Percentiles rank a stretch among this genome's conserved stretches.
Conservation (phyloP, 225 moss, liverwort and hornwort species). For the Physcomitrellopsis africana region DNA sequence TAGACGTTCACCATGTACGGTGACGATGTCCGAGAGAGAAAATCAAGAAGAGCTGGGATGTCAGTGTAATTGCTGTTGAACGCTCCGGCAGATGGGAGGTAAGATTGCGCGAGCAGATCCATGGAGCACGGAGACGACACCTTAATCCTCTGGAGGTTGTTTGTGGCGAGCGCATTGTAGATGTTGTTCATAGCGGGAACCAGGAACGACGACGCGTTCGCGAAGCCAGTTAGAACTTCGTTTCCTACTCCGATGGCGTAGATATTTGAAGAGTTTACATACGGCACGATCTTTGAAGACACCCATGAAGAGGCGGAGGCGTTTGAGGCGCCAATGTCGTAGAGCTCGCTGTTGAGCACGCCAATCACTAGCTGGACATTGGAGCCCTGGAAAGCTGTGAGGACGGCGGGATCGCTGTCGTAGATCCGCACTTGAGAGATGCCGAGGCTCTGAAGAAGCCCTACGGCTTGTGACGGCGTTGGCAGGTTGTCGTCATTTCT, state of each 20-base stretch:
- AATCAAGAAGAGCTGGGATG: slow-evolving; percentile 52
- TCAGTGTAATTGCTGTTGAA: slow-evolving; percentile 39
- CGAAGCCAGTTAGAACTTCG: slow-evolving; percentile 39
- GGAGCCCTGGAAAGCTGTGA: slow-evolving; percentile 51
- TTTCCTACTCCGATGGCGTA: slow-evolving; percentile 57
- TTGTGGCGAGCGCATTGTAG: slow-evolving; percentile 42
- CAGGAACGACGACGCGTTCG: slow-evolving; percentile 28
- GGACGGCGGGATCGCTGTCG: slow-evolving; percentile 28
- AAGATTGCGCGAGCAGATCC: slow-evolving; percentile 55
- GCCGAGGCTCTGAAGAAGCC: slow-evolving; percentile 38
- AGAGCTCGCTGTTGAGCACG: slow-evolving; percentile 47
- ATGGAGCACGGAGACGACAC: slow-evolving; percentile 52
- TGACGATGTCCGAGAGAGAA: slow-evolving; percentile 54
- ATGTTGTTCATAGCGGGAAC: slow-evolving; percentile 56
- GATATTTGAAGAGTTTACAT: slow-evolving; percentile 33
- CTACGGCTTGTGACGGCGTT: slow-evolving; percentile 23
- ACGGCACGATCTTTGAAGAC: slow-evolving; percentile 36
- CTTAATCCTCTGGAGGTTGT: slow-evolving; percentile 49
- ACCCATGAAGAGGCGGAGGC: slow-evolving; percentile 48
- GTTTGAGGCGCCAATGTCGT: slow-evolving; percentile 36
- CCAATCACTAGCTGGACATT: slow-evolving; percentile 50
- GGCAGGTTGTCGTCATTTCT: slow-evolving; percentile 46
- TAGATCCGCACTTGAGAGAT: slow-evolving; percentile 51
- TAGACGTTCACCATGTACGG: too few species aligned
- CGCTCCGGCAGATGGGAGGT: slow-evolving; percentile 66